Evolutionary conservation across 2,329 filamentous ascomycete species (phyloP).

Genomic region (Aspergillus viridinutans): DNA sequence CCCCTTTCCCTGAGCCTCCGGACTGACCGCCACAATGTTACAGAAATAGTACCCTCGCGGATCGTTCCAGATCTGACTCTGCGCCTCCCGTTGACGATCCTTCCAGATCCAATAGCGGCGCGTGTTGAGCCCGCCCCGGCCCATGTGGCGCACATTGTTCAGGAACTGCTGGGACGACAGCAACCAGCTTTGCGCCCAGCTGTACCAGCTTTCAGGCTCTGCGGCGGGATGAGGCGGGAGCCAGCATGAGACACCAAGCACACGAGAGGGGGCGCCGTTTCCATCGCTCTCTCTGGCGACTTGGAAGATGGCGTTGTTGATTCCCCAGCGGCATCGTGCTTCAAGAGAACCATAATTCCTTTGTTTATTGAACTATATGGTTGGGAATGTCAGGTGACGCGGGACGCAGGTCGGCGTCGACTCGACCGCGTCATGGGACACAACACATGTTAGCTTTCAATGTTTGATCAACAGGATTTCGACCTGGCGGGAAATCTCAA

Average conservation of each 20-base stretch:
- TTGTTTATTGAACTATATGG: constrained; percentile 51
- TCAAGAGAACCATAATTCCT: constrained; percentile 61
- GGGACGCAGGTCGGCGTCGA: constrained; percentile 7
- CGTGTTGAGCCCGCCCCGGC: constrained; percentile 63
- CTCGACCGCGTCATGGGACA: constrained; percentile 16
- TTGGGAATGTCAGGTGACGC: constrained; percentile 4
- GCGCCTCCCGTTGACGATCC: constrained; percentile 59
- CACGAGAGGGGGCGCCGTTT: constrained; percentile 31
- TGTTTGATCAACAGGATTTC: not conserved
- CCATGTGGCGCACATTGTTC: constrained; percentile 62
- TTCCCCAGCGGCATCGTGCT: constrained; percentile 67
- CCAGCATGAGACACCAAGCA: constrained; percentile 74
- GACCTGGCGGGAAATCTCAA: not conserved
- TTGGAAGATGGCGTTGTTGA: constrained; percentile 67
- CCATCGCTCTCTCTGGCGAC: constrained; percentile 57
- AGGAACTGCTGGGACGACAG: constrained; percentile 60
- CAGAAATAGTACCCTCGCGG: constrained; percentile 70
- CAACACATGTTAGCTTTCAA: constrained; percentile 16
- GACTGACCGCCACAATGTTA: constrained; percentile 70
- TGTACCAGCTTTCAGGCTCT: constrained; percentile 57
- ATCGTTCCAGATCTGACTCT: constrained; percentile 62
- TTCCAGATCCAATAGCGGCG: constrained; percentile 73
- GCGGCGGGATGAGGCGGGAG: constrained; percentile 52
- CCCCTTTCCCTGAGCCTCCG: constrained; percentile 61
- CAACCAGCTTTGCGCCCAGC: constrained; percentile 60